These are phyloP conservation scores for Fraxinus excelsior DNA, from an alignment of 257 asterid species.

Conservation along the genomic window DNA sequence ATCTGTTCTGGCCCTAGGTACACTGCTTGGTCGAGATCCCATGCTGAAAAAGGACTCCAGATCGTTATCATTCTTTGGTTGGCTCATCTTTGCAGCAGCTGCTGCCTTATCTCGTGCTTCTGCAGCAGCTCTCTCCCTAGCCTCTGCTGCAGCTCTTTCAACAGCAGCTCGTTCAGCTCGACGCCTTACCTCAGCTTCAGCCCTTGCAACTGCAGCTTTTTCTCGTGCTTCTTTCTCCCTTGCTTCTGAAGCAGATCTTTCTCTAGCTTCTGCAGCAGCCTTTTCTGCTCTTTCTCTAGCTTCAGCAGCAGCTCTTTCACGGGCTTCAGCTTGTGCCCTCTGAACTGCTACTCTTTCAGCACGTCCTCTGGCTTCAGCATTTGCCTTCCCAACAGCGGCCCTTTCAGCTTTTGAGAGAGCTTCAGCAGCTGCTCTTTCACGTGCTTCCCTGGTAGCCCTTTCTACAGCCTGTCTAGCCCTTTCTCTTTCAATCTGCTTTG, in stretches of 20 bases:
- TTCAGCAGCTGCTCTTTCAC: constrained; percentile 83
- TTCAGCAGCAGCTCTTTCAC: constrained; percentile 95
- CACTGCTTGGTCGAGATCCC: constrained; percentile 85
- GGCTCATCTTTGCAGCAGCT: constrained; percentile 71
- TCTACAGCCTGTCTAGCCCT: constrained; percentile 88
- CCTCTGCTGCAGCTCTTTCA: constrained; percentile 92
- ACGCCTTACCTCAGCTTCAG: constrained; percentile 77
- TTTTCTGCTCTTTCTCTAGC: constrained; percentile 87
- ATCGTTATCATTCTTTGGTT: constrained; percentile 78
- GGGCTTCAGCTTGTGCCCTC: constrained; percentile 94
- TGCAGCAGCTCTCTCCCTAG: constrained; percentile 60
- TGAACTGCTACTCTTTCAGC: constrained; percentile 95
- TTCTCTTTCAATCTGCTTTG: constrained; percentile 68
- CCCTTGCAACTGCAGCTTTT: constrained; percentile 64
- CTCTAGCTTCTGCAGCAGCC: constrained; percentile 88
- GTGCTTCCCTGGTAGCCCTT: constrained; percentile 96
- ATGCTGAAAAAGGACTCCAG: constrained; percentile 83
- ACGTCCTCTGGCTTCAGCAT: constrained; percentile 80
- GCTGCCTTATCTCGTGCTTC: constrained; percentile 67
- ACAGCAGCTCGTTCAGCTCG: constrained; percentile 90
- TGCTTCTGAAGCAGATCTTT: constrained; percentile 53
- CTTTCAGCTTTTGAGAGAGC: constrained; percentile 74
- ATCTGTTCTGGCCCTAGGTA: constrained; percentile 71
- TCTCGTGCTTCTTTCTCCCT: constrained; percentile 62
- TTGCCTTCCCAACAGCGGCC: constrained; percentile 73